Percentiles rank a stretch among this genome's conserved stretches.
These are phyloP conservation scores for Akanthomyces muscarius DNA, from an alignment of 2,329 filamentous ascomycete genomes.

Conservation along the genomic window DNA sequence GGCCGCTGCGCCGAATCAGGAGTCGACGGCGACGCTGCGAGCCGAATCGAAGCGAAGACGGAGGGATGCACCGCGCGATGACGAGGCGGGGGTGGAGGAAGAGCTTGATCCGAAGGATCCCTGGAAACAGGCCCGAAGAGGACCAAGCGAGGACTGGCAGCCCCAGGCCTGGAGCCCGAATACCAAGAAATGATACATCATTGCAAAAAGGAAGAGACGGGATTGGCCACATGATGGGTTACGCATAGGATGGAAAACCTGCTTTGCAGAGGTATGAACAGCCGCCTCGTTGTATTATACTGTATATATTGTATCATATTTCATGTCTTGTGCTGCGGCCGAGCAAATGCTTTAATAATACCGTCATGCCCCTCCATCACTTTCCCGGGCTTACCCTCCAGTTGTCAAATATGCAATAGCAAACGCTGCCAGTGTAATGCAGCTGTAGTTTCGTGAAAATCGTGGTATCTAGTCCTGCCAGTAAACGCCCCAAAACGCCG, in stretches of 20 bases:
- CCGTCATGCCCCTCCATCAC: neutral
- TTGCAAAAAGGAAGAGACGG: neutral
- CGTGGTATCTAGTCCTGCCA: slow-evolving; percentile 4
- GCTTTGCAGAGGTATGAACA: neutral
- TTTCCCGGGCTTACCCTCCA: neutral
- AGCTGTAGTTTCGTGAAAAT: neutral
- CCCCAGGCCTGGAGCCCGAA: slow-evolving; percentile 58
- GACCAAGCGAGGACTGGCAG: slow-evolving; percentile 63
- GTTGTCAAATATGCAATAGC: neutral
- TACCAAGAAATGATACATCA: slow-evolving; percentile 25
- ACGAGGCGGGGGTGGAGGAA: slow-evolving; percentile 16
- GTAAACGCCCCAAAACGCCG: neutral
- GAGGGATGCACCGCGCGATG: neutral
- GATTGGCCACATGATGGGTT: neutral
- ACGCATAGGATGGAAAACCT: neutral
- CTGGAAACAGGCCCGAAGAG: slow-evolving; percentile 50
- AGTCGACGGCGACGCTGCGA: neutral
- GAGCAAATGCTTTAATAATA: slow-evolving; percentile 7
- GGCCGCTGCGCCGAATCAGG: neutral
- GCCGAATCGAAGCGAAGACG: slow-evolving; percentile 12
- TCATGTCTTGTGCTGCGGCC: neutral
- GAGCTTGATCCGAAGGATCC: slow-evolving; percentile 40
- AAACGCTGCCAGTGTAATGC: neutral
- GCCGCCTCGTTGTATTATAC: slow-evolving; percentile 8
- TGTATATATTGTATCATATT: slow-evolving; percentile 11